Conservation (phyloP, 2,329 filamentous ascomycete species). For the Phyllachora maydis region DNA sequence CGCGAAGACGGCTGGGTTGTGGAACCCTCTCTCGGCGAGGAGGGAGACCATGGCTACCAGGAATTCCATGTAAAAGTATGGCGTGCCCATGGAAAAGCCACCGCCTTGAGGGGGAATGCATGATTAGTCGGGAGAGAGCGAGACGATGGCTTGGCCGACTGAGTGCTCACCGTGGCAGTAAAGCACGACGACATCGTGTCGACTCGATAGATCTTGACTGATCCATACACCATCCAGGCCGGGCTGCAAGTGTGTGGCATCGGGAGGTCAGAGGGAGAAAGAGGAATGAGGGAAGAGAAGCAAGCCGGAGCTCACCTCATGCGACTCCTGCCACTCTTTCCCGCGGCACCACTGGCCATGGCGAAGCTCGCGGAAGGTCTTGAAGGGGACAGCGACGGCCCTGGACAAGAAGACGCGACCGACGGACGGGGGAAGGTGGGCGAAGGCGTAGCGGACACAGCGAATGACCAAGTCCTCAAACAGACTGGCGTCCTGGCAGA, state of each 20-base stretch:
- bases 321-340: constrained; percentile 37
- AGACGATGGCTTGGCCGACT: too few species aligned
- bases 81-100: constrained; percentile 66
- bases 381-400: constrained; percentile 49
- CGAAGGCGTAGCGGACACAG: constrained; percentile 61
- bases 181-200: constrained; percentile 61
- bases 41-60: constrained; percentile 50
- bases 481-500: constrained; percentile 45
- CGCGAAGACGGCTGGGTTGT: constrained; percentile 59
- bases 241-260: constrained; percentile 13
- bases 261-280: constrained; percentile 1
- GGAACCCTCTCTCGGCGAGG: constrained; percentile 41
- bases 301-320: constrained; percentile 21
- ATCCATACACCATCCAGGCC: constrained; percentile 50
- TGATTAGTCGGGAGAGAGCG: too few species aligned
- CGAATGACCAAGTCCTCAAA: constrained; percentile 64
- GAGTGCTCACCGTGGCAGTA: constrained; percentile 52
- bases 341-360: constrained; percentile 45
- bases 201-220: constrained; percentile 31
- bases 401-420: constrained; percentile 63
- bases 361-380: constrained; percentile 54
- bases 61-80: constrained; percentile 73
- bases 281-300: constrained; percentile 1
- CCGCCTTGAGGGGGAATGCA: constrained; percentile 41
- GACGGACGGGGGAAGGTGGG: constrained; percentile 44